Evolutionary conservation across 495 filamentous ascomycete species (phyloP), one percentile per base, ranked within the genome.

Genomic region (Penicillium pulvis): DNA sequence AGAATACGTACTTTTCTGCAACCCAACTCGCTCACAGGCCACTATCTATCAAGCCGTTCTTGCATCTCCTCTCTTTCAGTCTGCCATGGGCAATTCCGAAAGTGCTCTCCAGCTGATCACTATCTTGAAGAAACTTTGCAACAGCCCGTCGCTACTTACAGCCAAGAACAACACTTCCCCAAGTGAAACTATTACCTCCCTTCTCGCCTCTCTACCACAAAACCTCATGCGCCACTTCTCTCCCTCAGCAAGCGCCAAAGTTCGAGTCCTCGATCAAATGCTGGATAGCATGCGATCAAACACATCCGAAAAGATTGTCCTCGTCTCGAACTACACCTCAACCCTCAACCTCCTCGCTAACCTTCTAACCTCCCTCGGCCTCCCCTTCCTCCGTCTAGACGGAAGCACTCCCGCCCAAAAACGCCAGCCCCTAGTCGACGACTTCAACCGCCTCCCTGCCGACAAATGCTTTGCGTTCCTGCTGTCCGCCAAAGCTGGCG

Each of bases 261-360:
- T 93, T 30, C 84, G 88, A 35, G 84, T 91, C 20, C 76, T 93
- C 1, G 88, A 92, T 60, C 76, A 83, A 50, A 74, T 93, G 14
- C 73, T 93, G 5, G 79, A 87, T 57, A 80, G 75, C 11, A 76
- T 93, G 12, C 82, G 79, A 39, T 80, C 75, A 7, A 81, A 75
- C 4, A 87, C 89, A 0, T 62, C 75, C 1, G 90, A 93, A 65
- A 93, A 92, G 59, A 82, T 93, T 35, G 87, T 93, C 14, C 76
- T 93, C 19, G 90, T 93, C 30, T 91, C 89, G 20, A 92, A 92
- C 70, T 92, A 91, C 70, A 93, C 90, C 0, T 83, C 85, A 16
- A 93, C 90, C 0, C 80, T 93, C 8, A 87, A 87, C 63, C 73
- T 93, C 31, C 79, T 93, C 10, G 83, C 82, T 41, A 81, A 73